Evolutionary conservation across 2,329 filamentous ascomycete species (phyloP).

Genomic region (Claviceps lovelessii): DNA sequence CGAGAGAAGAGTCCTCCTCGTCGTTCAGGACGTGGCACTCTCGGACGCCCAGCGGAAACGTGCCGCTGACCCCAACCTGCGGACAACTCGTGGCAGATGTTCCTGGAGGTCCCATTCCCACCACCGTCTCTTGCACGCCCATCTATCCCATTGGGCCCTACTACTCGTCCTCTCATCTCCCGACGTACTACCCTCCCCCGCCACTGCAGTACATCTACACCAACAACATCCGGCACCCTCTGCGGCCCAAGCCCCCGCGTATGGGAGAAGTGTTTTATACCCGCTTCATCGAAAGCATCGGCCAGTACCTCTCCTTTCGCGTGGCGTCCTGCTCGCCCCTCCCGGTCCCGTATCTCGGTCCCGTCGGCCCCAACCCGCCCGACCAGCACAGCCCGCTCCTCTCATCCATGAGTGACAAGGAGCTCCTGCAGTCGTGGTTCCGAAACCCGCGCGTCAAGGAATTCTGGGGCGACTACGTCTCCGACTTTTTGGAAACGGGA

Average conservation of each 20-base stretch:
- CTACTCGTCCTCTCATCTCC: constrained; percentile 68
- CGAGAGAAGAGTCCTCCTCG: constrained; percentile 2
- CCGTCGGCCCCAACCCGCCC: constrained; percentile 28
- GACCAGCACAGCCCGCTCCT: constrained; percentile 28
- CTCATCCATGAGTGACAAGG: constrained; percentile 33
- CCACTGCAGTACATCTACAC: constrained; percentile 71
- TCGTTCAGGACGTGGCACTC: not conserved
- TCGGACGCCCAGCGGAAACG: constrained; percentile 6
- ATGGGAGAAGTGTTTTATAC: constrained; percentile 88
- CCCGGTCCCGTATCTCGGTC: constrained; percentile 50
- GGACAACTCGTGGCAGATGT: constrained; percentile 21
- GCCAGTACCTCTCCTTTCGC: constrained; percentile 78
- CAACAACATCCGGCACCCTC: constrained; percentile 66
- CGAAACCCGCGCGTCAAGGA: constrained; percentile 65
- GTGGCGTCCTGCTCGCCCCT: constrained; percentile 57
- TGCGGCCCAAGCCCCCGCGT: constrained; percentile 74
- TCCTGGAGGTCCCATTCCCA: constrained; percentile 24
- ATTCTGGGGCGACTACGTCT: constrained; percentile 64
- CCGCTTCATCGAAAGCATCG: constrained; percentile 67
- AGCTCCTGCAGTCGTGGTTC: constrained; percentile 74
- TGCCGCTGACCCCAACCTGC: constrained; percentile 5
- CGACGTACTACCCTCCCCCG: constrained; percentile 78
- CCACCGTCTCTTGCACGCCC: constrained; percentile 17
- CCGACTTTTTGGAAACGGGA: constrained; percentile 51
- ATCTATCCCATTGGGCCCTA: constrained; percentile 51